Evolutionary conservation across 495 filamentous ascomycete genomes (phyloP).

Genomic region (Patellaria atrata): DNA sequence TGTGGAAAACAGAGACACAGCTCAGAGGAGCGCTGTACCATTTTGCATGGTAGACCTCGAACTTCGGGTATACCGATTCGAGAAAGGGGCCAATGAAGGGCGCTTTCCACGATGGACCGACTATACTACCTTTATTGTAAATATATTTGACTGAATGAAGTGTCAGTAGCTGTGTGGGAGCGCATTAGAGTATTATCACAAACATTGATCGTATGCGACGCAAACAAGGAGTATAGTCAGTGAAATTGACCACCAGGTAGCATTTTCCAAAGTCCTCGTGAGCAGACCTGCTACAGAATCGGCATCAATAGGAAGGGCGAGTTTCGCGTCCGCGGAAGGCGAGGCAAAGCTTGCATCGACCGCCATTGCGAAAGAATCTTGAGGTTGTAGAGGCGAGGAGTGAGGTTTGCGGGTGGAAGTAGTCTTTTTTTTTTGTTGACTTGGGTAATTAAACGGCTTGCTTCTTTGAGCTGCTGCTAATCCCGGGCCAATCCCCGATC

Average conservation of each 20-base stretch:
- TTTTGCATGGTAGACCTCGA: conserved; percentile 78
- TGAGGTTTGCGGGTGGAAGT: no score
- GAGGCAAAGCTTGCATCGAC: conserved; percentile 62
- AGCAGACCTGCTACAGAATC: conserved; percentile 20
- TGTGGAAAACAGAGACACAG: conserved; percentile 98
- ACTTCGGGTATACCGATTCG: conserved; percentile 80
- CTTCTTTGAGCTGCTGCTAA: no score
- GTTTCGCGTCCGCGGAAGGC: conserved; percentile 46
- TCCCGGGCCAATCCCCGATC: no score
- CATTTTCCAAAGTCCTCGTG: conserved; percentile 33
- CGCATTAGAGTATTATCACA: conserved; percentile 22
- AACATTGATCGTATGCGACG: conserved; percentile 78
- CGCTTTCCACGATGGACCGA: conserved; percentile 67
- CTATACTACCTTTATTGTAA: conserved; percentile 71
- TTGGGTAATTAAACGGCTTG: no score
- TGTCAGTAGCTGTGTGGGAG: conserved; percentile 19
- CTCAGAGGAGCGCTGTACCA: conserved; percentile 83
- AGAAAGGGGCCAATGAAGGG: conserved; percentile 96
- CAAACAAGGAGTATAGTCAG: conserved; percentile 52
- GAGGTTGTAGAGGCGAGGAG: no score
- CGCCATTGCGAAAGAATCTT: conserved; percentile 35
- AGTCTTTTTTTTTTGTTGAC: no score
- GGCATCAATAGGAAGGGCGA: conserved; percentile 24
- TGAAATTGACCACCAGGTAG: conserved; percentile 48
- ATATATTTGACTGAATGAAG: conserved; percentile 61